A percentile compares a stretch with the other conserved stretches of the same genome.
Evolutionary conservation across 1,284 basidiomycete species (phyloP).

Genomic region (Heterobasidion annosum): DNA sequence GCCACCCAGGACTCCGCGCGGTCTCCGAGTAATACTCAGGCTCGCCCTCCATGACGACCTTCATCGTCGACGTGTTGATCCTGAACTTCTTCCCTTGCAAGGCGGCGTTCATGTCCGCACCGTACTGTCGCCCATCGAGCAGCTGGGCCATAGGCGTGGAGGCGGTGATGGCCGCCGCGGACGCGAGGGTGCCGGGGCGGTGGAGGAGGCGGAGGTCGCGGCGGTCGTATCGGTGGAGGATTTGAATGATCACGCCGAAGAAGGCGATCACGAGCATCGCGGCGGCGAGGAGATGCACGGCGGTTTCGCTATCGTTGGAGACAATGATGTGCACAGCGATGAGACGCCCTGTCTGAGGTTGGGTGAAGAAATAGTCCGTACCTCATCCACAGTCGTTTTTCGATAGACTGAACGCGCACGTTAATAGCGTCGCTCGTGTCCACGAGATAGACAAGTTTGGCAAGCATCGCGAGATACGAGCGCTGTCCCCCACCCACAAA

Average conservation of each 20-base stretch:
- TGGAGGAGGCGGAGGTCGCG: slow-evolving; percentile 32
- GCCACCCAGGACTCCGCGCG: slow-evolving; percentile 9
- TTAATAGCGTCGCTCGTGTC: slow-evolving; percentile 22
- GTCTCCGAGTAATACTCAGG: slow-evolving; percentile 23
- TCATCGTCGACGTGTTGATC: slow-evolving; percentile 35
- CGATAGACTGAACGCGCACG: slow-evolving; percentile 31
- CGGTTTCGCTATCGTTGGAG: slow-evolving; percentile 23
- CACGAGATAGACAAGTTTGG: slow-evolving; percentile 40
- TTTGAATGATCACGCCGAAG: slow-evolving; percentile 30
- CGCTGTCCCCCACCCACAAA: slow-evolving; percentile 17
- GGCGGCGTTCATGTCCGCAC: slow-evolving; percentile 27
- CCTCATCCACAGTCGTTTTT: slow-evolving; percentile 38
- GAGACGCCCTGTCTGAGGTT: not conserved
- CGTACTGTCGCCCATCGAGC: slow-evolving; percentile 17
- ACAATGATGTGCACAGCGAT: not conserved
- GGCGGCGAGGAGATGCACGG: slow-evolving; percentile 34
- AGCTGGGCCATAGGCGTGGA: slow-evolving; percentile 35
- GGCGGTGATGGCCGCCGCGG: slow-evolving; percentile 42
- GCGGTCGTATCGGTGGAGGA: slow-evolving; percentile 34
- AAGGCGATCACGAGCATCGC: slow-evolving; percentile 34
- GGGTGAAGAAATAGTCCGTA: slow-evolving; percentile 13
- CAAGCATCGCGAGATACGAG: slow-evolving; percentile 41
- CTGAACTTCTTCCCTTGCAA: slow-evolving; percentile 35
- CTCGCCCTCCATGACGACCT: slow-evolving; percentile 43
- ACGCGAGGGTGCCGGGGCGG: slow-evolving; percentile 43